Evolutionary conservation across 2,329 filamentous ascomycete genomes (phyloP), one percentile per base, ranked within the genome.

Genomic region (Chrysosporium queenslandicum): DNA sequence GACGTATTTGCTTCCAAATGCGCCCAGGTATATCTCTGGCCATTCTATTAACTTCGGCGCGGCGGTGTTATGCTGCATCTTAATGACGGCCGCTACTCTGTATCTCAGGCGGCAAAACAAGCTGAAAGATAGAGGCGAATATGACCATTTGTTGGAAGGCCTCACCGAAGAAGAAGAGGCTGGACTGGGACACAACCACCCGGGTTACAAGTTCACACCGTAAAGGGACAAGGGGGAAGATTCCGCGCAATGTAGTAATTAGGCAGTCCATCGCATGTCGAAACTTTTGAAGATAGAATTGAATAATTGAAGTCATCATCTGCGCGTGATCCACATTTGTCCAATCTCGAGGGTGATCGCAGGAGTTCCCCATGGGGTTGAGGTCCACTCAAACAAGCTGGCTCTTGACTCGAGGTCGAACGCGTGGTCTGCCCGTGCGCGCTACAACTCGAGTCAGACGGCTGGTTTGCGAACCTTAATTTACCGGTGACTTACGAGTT

Each of bases 31-130:
- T 16, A 50, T 50, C 18, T 25, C 25, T 71, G 3, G 66, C 53
- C 3, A 59, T 62, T 50, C 52, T 64, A 49, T 55, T 60, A 55
- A 55, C 64, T 14, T 64, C 59, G 45, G 61, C 58, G 7, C 16
- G 52, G 57, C 53, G 55, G 62, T 20, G 56, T 58, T 3, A 46
- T 60, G 3, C 60, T 64, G 42, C 56, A 60, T 21, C 43, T 58
- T 14, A 60, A 59, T 50, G 40, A 18, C 27, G 14, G 18, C 29
- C 6, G 48, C 48, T 25, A 50, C 48, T 14, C 1, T 50, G 43
- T 43, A 50, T 50, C 39, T 50, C 4, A 46, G 50, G 34, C 32
- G 36, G 37, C 34, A 49, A 30, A 53, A 53, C 20, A 30, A 21
- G 18, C 6, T 25, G 23, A 53, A 53, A 20, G 51, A 39, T 9